These are phyloP conservation scores for Vicia villosa DNA, from an alignment of 306 rosid species.

Conservation along the genomic window DNA sequence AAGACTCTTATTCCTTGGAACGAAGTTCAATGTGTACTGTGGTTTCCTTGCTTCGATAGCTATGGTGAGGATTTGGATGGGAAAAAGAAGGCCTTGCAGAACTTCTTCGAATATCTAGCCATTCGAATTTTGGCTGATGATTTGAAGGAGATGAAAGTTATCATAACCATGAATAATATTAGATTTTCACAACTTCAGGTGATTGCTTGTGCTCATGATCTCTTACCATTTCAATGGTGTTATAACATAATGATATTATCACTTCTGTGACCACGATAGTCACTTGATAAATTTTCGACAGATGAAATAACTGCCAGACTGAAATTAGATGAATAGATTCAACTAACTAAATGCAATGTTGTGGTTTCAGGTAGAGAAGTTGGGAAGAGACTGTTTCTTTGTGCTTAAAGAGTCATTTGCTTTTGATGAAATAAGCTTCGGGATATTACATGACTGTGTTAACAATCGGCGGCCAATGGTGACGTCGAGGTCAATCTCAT, in stretches of 20 bases:
- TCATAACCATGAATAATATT: conserved; percentile 76
- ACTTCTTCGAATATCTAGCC: conserved; percentile 68
- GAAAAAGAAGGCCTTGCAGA: conserved; percentile 51
- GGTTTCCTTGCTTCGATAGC: conserved; percentile 72
- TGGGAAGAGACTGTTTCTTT: conserved; percentile 76
- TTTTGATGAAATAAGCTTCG: conserved; percentile 67
- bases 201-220: conserved; percentile 16
- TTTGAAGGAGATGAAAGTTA: conserved; percentile 52
- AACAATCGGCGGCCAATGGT: conserved; percentile 52
- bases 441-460: conserved; percentile 53
- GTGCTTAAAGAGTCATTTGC: conserved; percentile 66
- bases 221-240: background rate
- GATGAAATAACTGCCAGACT: background rate
- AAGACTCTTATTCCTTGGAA: conserved; percentile 64
- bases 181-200: conserved; percentile 89
- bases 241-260: background rate
- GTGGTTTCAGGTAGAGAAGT: conserved; percentile 72
- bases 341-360: conserved; percentile 19
- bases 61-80: conserved; percentile 49
- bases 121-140: conserved; percentile 66
- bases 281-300: background rate
- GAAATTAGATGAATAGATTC: background rate
- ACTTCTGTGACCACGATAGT: background rate
- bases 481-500: conserved; percentile 59
- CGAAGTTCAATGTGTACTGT: conserved; percentile 59